phyloP scores from a whole-genome alignment of 1,284 basidiomycete species.

The Singerocomus rubriflavus region DNA sequence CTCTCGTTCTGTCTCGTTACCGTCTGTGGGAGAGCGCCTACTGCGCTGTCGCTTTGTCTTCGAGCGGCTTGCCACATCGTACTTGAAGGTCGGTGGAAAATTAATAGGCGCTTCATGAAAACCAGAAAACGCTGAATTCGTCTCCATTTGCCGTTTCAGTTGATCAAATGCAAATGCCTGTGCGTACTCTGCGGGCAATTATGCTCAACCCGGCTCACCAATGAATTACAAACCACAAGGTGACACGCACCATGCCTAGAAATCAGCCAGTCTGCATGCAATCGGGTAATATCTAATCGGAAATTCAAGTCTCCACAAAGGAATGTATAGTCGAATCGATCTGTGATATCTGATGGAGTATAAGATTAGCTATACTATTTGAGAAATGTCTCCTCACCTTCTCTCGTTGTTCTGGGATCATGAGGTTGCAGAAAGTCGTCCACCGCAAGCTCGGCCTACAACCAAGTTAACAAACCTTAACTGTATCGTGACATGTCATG shows the following conservation, averaged over 20 bases:
- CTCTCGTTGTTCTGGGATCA: slow-evolving; percentile 61
- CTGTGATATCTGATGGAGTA: slow-evolving; percentile 61
- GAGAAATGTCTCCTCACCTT: slow-evolving; percentile 46
- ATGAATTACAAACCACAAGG: not conserved
- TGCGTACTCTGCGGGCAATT: slow-evolving; percentile 49
- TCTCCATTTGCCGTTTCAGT: slow-evolving; percentile 65
- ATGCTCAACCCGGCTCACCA: not conserved
- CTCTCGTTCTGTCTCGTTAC: slow-evolving; percentile 32
- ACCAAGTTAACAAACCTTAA: slow-evolving; percentile 6
- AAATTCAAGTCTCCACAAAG: slow-evolving; percentile 83
- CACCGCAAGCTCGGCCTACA: slow-evolving; percentile 58
- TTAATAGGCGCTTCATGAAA: slow-evolving; percentile 69
- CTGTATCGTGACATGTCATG: slow-evolving; percentile 1
- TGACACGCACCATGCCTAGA: slow-evolving; percentile 46
- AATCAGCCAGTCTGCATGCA: slow-evolving; percentile 74
- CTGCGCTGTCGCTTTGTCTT: slow-evolving; percentile 41
- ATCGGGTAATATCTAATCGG: slow-evolving; percentile 65
- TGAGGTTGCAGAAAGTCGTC: slow-evolving; percentile 62
- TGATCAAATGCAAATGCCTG: slow-evolving; percentile 82
- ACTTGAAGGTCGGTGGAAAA: slow-evolving; percentile 85
- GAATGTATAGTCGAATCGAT: slow-evolving; percentile 81
- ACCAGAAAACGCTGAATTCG: slow-evolving; percentile 58
- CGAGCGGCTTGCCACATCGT: slow-evolving; percentile 63
- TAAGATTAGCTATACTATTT: not conserved
- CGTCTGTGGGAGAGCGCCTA: slow-evolving; percentile 34